These are phyloP conservation scores for Polytrichum formosum DNA, from an alignment of 225 moss, liverwort and hornwort species.

Conservation along the genomic window DNA sequence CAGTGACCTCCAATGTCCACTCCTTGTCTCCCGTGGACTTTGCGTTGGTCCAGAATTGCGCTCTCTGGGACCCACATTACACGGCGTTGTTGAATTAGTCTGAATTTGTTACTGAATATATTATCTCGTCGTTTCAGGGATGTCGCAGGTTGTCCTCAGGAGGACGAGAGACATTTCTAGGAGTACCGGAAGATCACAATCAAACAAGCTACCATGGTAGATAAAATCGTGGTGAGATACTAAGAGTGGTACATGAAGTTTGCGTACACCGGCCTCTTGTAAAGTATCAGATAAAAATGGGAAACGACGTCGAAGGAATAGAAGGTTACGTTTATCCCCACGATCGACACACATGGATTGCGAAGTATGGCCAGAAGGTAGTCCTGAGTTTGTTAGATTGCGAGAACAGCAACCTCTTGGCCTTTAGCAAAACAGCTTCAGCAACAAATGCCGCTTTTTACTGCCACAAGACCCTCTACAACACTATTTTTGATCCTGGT, in stretches of 20 bases:
- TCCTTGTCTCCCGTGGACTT: no score
- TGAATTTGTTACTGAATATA: no score
- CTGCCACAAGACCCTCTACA: conserved; percentile 18
- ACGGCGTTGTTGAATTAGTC: no score
- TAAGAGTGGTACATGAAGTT: not conserved
- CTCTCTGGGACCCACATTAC: no score
- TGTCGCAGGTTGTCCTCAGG: no score
- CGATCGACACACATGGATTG: conserved; percentile 22
- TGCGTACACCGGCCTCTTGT: not conserved
- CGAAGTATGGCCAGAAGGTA: conserved; percentile 26
- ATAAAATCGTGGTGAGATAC: no score
- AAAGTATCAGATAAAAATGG: conserved; percentile 6
- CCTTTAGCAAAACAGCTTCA: conserved; percentile 7
- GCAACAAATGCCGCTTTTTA: conserved; percentile 10
- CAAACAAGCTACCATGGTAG: no score
- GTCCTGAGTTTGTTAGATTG: conserved; percentile 19
- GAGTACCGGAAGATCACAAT: no score
- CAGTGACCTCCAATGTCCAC: no score
- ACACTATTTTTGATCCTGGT: conserved; percentile 24
- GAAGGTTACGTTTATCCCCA: conserved; percentile 25
- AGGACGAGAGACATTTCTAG: no score
- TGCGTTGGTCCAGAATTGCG: no score
- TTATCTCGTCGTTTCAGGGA: no score
- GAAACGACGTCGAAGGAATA: conserved; percentile 23
- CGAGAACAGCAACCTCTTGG: conserved; percentile 20